Conservation (phyloP, 495 filamentous ascomycete species). For the Aspergillus sclerotiicarbonarius region DNA sequence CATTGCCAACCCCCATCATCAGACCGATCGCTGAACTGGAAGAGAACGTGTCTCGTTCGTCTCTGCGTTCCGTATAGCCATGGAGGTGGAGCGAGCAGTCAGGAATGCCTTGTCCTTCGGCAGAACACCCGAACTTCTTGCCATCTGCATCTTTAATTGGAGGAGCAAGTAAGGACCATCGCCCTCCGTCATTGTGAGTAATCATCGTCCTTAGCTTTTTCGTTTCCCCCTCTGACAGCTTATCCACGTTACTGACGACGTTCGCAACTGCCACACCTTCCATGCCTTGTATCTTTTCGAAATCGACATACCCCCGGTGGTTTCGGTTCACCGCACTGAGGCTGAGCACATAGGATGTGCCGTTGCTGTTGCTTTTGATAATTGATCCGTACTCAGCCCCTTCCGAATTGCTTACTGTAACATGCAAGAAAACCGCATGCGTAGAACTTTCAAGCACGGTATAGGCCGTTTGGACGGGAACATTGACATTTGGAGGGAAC, state of each 20-base stretch:
- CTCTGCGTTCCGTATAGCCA: constrained; percentile 84
- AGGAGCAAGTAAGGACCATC: constrained; percentile 74
- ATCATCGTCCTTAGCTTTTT: constrained; percentile 89
- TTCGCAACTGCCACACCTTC: constrained; percentile 90
- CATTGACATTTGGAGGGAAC: constrained; percentile 79
- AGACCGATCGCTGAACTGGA: constrained; percentile 86
- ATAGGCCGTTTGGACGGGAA: constrained; percentile 74
- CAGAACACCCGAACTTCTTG: constrained; percentile 66
- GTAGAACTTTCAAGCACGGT: constrained; percentile 92
- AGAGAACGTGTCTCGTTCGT: constrained; percentile 78
- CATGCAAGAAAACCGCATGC: constrained; percentile 89
- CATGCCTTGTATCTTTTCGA: constrained; percentile 89
- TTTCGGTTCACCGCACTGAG: constrained; percentile 75
- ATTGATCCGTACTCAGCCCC: constrained; percentile 76
- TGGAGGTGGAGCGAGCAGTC: constrained; percentile 88
- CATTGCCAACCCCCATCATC: constrained; percentile 89
- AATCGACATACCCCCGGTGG: constrained; percentile 76
- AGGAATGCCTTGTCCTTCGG: constrained; percentile 47
- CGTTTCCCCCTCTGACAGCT: constrained; percentile 56
- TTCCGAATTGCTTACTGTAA: constrained; percentile 62
- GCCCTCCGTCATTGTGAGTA: constrained; percentile 90
- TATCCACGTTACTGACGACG: constrained; percentile 69
- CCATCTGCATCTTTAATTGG: constrained; percentile 66
- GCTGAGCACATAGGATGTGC: constrained; percentile 87
- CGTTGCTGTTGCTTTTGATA: constrained; percentile 97